A percentile compares a stretch with the other conserved stretches of the same genome.
Evolutionary conservation across 2,329 filamentous ascomycete species (phyloP).

Genomic region (Thielaviopsis euricoi): DNA sequence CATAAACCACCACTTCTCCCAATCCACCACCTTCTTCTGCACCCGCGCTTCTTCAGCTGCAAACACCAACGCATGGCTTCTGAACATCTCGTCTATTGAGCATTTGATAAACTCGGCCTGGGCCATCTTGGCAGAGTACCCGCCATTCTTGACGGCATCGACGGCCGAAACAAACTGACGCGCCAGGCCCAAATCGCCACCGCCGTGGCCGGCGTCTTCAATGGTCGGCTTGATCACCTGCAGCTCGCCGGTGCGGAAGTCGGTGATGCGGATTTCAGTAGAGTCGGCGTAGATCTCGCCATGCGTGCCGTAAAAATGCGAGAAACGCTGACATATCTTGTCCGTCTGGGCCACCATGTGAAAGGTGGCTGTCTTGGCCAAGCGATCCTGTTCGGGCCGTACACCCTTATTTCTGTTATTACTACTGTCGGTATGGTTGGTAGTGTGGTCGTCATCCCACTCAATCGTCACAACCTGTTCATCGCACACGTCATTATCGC

Average conservation of each 20-base stretch:
- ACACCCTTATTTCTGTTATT: no score
- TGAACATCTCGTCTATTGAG: constrained; percentile 70
- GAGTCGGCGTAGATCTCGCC: constrained; percentile 84
- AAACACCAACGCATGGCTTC: constrained; percentile 85
- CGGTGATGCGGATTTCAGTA: constrained; percentile 31
- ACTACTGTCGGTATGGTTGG: no score
- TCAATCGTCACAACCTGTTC: constrained; percentile 78
- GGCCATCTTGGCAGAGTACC: constrained; percentile 48
- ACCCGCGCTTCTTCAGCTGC: constrained; percentile 76
- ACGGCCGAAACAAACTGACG: constrained; percentile 72
- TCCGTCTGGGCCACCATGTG: constrained; percentile 91
- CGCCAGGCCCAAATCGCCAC: constrained; percentile 42
- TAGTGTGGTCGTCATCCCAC: constrained; percentile 54
- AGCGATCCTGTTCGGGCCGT: constrained; percentile 20
- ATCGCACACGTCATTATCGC: constrained; percentile 85
- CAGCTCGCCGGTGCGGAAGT: constrained; percentile 30
- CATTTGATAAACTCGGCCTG: constrained; percentile 67
- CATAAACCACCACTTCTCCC: constrained; percentile 56
- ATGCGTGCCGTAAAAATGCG: constrained; percentile 67
- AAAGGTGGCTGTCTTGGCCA: constrained; percentile 71
- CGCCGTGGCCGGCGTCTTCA: constrained; percentile 24
- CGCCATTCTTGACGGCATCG: constrained; percentile 56
- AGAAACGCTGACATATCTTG: constrained; percentile 72
- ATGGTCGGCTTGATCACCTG: constrained; percentile 23
- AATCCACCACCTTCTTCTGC: constrained; percentile 54